Conservation (phyloP, 1,139 yeast species). For the Suhomyces terraborum region DNA sequence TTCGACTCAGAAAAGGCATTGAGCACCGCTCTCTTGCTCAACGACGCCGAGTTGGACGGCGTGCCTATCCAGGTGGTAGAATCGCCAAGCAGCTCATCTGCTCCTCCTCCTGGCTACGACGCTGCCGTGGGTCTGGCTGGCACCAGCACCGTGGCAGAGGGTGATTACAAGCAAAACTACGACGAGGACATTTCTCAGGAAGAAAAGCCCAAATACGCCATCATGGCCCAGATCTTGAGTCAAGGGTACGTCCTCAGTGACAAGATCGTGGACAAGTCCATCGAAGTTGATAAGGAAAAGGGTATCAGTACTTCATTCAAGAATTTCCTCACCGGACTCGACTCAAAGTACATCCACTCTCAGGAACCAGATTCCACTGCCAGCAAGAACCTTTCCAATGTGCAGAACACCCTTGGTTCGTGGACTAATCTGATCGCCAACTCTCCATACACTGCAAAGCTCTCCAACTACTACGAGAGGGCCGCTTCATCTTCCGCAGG, state of each 20-base stretch:
- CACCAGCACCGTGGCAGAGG: slow-evolving; percentile 36
- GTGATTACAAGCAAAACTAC: no score
- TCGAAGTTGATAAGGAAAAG: slow-evolving; percentile 63
- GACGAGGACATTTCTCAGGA: slow-evolving; percentile 70
- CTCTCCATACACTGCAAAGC: slow-evolving; percentile 27
- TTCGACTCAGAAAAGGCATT: slow-evolving; percentile 66
- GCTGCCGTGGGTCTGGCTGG: slow-evolving; percentile 18
- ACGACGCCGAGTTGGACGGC: slow-evolving; percentile 75
- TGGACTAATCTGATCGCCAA: slow-evolving; percentile 16
- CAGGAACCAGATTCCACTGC: slow-evolving; percentile 44
- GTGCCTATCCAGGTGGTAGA: slow-evolving; percentile 52
- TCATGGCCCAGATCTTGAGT: slow-evolving; percentile 74
- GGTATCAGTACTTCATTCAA: slow-evolving; percentile 63
- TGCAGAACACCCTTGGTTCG: slow-evolving; percentile 16
- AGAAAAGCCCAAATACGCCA: slow-evolving; percentile 73
- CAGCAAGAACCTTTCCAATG: slow-evolving; percentile 20
- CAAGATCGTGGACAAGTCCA: slow-evolving; percentile 57
- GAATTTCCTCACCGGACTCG: slow-evolving; percentile 55
- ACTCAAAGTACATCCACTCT: slow-evolving; percentile 60
- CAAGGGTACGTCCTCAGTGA: slow-evolving; percentile 73
- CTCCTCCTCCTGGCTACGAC: slow-evolving; percentile 20
- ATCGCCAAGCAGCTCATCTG: slow-evolving; percentile 20
- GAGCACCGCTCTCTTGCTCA: slow-evolving; percentile 69
- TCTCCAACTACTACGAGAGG: slow-evolving; percentile 51
- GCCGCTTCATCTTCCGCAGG: slow-evolving; percentile 50